Conservation (phyloP, 2,329 filamentous ascomycete species). For the Hypoxylon rubiginosum region DNA sequence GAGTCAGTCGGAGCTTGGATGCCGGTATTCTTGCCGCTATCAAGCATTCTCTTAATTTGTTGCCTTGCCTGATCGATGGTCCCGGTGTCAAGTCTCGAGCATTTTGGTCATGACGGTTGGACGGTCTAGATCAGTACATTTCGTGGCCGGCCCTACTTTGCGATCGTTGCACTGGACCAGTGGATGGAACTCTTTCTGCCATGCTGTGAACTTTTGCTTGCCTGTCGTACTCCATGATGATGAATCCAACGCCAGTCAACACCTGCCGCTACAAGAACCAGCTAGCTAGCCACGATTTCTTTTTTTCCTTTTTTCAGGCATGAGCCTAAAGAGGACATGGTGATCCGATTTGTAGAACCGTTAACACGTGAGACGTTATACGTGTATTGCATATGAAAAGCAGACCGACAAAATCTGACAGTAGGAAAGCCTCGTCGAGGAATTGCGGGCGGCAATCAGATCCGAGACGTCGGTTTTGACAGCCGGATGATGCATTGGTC, state of each 20-base stretch:
- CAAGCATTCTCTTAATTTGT: not conserved
- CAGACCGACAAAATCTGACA: not conserved
- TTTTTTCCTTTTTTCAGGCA: not conserved
- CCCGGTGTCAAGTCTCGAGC: not conserved
- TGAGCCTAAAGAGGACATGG: not conserved
- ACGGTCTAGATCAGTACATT: not conserved
- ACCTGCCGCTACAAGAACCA: not conserved
- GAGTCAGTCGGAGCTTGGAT: not conserved
- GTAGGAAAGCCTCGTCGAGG: not conserved
- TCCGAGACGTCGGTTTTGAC: constrained; percentile 10
- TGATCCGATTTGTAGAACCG: constrained; percentile 18
- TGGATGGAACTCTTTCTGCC: not conserved
- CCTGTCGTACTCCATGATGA: not conserved
- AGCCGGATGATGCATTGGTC: constrained; percentile 22
- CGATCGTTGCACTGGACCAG: not conserved
- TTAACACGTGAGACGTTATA: not conserved
- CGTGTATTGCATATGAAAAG: not conserved
- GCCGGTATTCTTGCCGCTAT: not conserved
- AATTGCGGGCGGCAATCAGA: not conserved
- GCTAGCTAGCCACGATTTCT: not conserved
- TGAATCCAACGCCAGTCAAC: not conserved
- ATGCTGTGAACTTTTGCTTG: constrained; percentile 9
- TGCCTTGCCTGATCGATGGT: not conserved
- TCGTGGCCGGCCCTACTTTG: not conserved
- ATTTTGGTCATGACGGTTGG: constrained; percentile 5